Base-by-base conservation (phyloP, 495 filamentous ascomycete genomes). In the Hyaloscypha bicolor region DNA sequence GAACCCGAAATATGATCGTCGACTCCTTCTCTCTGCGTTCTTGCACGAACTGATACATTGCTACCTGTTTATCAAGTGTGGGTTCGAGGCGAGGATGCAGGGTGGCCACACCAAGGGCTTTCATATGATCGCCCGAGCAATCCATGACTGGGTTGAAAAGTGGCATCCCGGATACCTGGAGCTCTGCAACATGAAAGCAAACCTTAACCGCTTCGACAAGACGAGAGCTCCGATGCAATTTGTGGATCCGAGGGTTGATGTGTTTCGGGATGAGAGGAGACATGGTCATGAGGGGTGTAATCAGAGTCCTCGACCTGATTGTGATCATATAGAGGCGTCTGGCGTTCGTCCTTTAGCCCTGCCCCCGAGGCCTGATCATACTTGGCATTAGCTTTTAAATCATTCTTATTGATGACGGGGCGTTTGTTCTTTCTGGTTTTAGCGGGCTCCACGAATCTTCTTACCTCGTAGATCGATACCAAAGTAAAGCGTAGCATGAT, bases 11-110 rank as follows among this genome's bases (percentile, higher is more conserved):
- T 86, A 82, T 72, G 82, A 82, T 68, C 72, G 82, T 16, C 76
- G 80, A 45, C 76, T 87, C 35, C 78, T 87, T 33, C 85, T 87
- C 62, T 82, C 80, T 22, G 82, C 85, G 3, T 86, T 87, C 63
- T 71, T 87, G 62, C 85, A 87, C 70, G 85, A 87, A 73, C 76
- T 86, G 29, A 80, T 86, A 51, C 85, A 87, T 71, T 81, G 82
- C 70, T 87, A 85, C 67, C 72, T 87, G 42, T 86, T 87, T 65
- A 81, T 87, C 55, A 75, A 73, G 63, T 82, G 81, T 68, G 85
- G 85, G 33, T 84, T 86, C 62, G 68, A 75, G 6, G 83, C 84
- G 0, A 69, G 77, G 22, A 68, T 76, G 25, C 75, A 80, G 35
- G 84, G 83, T 33, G 84, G 84, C 6, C 85, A 87, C 68, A 85